phyloP scores from a whole-genome alignment of 2,329 filamentous ascomycete species.

The Arthrobotrys conoides region DNA sequence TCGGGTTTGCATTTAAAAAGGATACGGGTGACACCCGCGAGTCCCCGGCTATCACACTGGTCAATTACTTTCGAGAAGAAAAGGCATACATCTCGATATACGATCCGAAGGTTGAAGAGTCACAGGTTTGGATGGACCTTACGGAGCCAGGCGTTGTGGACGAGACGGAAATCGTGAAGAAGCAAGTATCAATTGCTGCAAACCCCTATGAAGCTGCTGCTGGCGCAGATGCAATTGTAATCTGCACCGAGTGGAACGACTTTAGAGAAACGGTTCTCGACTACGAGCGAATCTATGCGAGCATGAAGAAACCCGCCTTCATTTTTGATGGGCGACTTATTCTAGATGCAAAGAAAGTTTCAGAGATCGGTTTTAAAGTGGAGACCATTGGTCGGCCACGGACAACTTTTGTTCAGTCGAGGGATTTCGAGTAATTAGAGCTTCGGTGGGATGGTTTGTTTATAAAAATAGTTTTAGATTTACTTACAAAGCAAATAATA shows the following conservation, averaged over 20 bases:
- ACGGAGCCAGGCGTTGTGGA: slow-evolving; percentile 65
- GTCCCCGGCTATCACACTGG: slow-evolving; percentile 77
- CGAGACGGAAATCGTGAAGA: slow-evolving; percentile 64
- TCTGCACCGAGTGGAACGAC: slow-evolving; percentile 72
- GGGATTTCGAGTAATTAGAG: slow-evolving; percentile 41
- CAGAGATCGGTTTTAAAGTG: slow-evolving; percentile 65
- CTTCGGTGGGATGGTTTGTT: not conserved
- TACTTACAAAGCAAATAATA: not conserved
- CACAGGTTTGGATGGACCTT: slow-evolving; percentile 66
- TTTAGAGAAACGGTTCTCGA: slow-evolving; percentile 69
- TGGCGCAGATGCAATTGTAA: slow-evolving; percentile 69
- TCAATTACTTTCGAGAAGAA: slow-evolving; percentile 77
- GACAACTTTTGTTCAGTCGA: slow-evolving; percentile 56
- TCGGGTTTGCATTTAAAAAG: slow-evolving; percentile 86
- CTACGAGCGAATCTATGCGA: slow-evolving; percentile 69
- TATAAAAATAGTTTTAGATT: slow-evolving; percentile 4
- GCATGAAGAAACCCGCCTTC: slow-evolving; percentile 69
- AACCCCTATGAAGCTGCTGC: slow-evolving; percentile 69
- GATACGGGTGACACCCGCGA: slow-evolving; percentile 82
- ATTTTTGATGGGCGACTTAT: slow-evolving; percentile 70
- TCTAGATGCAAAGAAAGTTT: slow-evolving; percentile 64
- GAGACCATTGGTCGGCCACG: slow-evolving; percentile 64
- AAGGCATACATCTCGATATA: slow-evolving; percentile 75
- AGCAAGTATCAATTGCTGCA: slow-evolving; percentile 67
- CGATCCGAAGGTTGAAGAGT: slow-evolving; percentile 66